Conservation (phyloP, 495 filamentous ascomycete species). For the Penicillium malachiteum region DNA sequence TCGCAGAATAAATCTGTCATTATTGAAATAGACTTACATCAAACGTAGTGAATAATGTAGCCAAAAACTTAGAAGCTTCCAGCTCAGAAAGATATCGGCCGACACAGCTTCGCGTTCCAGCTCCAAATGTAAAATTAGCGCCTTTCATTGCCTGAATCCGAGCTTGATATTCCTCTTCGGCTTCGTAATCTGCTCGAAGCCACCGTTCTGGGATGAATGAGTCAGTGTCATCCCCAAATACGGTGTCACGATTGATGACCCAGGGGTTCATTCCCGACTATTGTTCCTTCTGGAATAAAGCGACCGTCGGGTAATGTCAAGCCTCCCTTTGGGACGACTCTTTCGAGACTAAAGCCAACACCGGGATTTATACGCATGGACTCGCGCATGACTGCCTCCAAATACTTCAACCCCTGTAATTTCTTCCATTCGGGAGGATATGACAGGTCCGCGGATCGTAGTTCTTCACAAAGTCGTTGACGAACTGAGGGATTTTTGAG, state of each 20-base stretch:
- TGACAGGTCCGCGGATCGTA: slow-evolving; percentile 12
- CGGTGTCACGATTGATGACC: slow-evolving; percentile 51
- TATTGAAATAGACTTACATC: slow-evolving; percentile 37
- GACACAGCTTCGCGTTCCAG: slow-evolving; percentile 59
- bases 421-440: slow-evolving; percentile 12
- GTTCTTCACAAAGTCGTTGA: slow-evolving; percentile 23
- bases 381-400: slow-evolving; percentile 69
- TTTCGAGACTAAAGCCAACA: slow-evolving; percentile 61
- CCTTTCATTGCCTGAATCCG: slow-evolving; percentile 23
- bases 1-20: neutral
- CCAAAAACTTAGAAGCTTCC: slow-evolving; percentile 76
- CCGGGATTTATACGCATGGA: slow-evolving; percentile 62
- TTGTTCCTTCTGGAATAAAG: slow-evolving; percentile 51
- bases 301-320: slow-evolving; percentile 45
- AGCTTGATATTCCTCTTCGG: slow-evolving; percentile 15
- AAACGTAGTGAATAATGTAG: slow-evolving; percentile 64
- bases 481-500: slow-evolving; percentile 26
- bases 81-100: slow-evolving; percentile 68
- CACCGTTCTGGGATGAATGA: slow-evolving; percentile 52
- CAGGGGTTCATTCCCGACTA: slow-evolving; percentile 61
- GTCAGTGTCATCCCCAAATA: slow-evolving; percentile 54
- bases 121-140: slow-evolving; percentile 53
- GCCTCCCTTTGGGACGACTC: slow-evolving; percentile 58
- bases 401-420: slow-evolving; percentile 47
- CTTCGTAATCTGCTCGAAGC: slow-evolving; percentile 47